Evolutionary conservation across 2,329 filamentous ascomycete species (phyloP), one percentile per base, ranked within the genome.

Genomic region (Zymoseptoria crescenta): DNA sequence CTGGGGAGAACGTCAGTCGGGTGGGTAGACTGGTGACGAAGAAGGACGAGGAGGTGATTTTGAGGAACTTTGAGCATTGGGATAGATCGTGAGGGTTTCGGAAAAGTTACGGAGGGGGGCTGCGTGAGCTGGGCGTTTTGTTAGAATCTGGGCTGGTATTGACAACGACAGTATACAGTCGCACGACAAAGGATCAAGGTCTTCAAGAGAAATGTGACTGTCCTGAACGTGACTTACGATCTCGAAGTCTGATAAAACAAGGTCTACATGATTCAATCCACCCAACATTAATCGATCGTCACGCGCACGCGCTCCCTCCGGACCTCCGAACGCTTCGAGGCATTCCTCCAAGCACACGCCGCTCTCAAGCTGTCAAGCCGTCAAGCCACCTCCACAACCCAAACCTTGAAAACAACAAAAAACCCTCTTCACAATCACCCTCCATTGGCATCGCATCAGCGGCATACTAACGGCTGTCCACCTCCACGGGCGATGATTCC

Each of bases 1-100:
- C 83, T 52, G 89, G 89, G 16, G 92, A 96, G 80, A 86, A 79
- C 59, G 90, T 96, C 3, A 91, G 83, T 71, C 81, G 77, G 27
- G 85, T 97, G 61, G 94, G 93, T 16, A 81, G 79, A 69, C 78
- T 99, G 63, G 81, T 87, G 49, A 74, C 80, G 63, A 82, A 85
- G 67, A 69, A 72, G 4, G 76, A 57, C 4, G 79, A 86, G 67
- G 85, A 81, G 2, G 89, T 88, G 69, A 75, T 86, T 24, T 74
- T 92, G 59, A 79, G 76, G 62, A 85, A 85, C 57, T 74, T 89
- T 70, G 75, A 81, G 56, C 49, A 62, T 24, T 70, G 68, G 68
- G 60, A 67, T 54, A 48, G 54, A 35, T 58, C 35, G 35, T 45
- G n/a, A 45, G 35, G n/a, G 35, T 45, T 24, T 24, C 24, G 24